Evolutionary conservation across 208 protist genomes (phyloP), one percentile per base, ranked within the genome.

Genomic region (Leishmania tropica): DNA sequence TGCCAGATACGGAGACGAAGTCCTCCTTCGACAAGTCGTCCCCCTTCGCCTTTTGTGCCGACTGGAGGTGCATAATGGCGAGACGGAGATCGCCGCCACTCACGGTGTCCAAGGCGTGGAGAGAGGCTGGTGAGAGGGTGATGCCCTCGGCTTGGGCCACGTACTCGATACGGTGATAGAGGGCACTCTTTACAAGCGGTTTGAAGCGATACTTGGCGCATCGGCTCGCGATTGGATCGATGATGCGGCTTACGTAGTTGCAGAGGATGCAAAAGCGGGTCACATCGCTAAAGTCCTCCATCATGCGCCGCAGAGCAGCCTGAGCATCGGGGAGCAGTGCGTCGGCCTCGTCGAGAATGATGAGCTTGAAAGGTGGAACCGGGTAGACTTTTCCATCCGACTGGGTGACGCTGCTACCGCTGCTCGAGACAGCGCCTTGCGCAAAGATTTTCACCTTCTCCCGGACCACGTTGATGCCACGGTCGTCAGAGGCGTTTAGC

Each of bases 301-400:
- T 99, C 85, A 99, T 99, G 47, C 99, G 92, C 51, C 99, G 93
- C 42, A 99, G 92, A 11, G 99, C 99, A 24, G 92, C 97, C 87
- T 99, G 99, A 17, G 99, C 99, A 82, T 99, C 99, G 0, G 87
- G 85, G 42, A 99, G 99, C 92, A 99, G 96, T 62, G 96, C 97
- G 90, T 99, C 99, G 8, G 99, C 99, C 91, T 99, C 99, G 86
- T 99, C 99, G 1, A 99, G 92, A 76, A 99, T 99, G 84, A 99
- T 99, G 11, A 99, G 88, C 91, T 99, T 99, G 90, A 99, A 99
- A n/a, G 90, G 88, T 6, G 96, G 95, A 5, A 97, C 93, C 15
- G 96, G 94, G 81, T 98, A 98, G 31, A 87, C 83, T 60, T 96
- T 93, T 51, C 95, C 95, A 73, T 98, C 94, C 1, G 93, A 96